Percentiles rank a stretch among this genome's conserved stretches.
Evolutionary conservation across 345 rosid species (phyloP).

Genomic region (Conringia planisiliqua): DNA sequence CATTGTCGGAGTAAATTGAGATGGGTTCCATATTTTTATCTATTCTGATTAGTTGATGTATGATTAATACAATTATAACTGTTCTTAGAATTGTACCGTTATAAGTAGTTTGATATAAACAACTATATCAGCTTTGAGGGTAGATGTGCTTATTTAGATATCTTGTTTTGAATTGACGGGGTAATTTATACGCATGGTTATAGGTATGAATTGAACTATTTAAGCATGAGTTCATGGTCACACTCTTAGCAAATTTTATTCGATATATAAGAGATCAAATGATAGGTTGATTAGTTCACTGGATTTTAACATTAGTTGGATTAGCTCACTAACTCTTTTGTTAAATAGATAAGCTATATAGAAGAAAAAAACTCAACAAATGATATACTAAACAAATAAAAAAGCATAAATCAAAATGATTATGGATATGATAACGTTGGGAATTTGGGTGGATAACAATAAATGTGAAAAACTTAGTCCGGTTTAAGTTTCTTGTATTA

Average conservation of each 20-base stretch:
- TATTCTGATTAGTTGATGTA: neutral
- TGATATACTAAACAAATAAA: neutral
- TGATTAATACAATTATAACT: neutral
- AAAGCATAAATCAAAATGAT: neutral
- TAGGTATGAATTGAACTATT: neutral
- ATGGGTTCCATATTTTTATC: neutral
- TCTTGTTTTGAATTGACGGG: neutral
- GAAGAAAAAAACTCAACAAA: neutral
- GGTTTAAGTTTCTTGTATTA: too few species aligned
- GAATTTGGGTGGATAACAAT: too few species aligned
- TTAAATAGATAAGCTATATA: neutral
- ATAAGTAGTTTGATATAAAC: neutral
- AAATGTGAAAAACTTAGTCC: too few species aligned
- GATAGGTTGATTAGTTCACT: neutral
- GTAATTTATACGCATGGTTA: neutral
- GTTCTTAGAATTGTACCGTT: neutral
- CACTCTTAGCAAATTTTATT: neutral
- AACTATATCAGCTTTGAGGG: neutral
- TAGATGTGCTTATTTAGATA: neutral
- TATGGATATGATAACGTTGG: too few species aligned
- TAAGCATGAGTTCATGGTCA: neutral
- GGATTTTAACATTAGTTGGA: neutral
- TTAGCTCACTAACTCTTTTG: slow-evolving; percentile 1
- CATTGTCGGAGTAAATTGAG: neutral
- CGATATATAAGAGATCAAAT: neutral